Evolutionary conservation across 2,329 filamentous ascomycete genomes (phyloP), one percentile per base, ranked within the genome.

Genomic region (Karstenula rhodostoma): DNA sequence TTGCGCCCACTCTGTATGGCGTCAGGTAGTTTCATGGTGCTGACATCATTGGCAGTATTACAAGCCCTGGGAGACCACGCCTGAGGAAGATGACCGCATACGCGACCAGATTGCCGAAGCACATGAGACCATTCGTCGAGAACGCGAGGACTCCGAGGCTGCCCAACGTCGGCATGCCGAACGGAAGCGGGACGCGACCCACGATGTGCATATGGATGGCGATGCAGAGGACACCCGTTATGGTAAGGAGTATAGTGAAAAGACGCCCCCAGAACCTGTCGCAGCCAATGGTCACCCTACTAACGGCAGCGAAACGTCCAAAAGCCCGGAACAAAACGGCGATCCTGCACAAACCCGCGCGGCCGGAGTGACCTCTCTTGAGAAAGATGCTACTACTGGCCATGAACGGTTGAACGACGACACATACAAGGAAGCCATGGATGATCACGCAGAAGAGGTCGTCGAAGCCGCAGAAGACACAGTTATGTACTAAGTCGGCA

Each of bases 401-500:
- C 65, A 68, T 60, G 58, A 82, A 78, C 50, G 60, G 25, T 58
- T 58, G 27, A 60, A 62, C 56, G 72, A 73, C 57, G 77, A 78
- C 64, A 67, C 72, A 63, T 74, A 78, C 71, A 80, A 79, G 72
- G 71, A 83, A 46, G 82, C 60, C 74, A 85, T 67, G 85, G 90
- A 94, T 70, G 89, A 93, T 63, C 85, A 86, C 53, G 90, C 88
- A 56, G 91, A 94, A 71, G 89, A 94, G 58, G 84, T 96, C 66
- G 88, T 95, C 56, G 91, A 93, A 77, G 91, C 90, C 57, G 92
- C 93, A 61, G 93, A 97, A 80, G 93, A 97, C 72, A 93, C 90
- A 69, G 92, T 97, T 56, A 94, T 96, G 61, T 97, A 97, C 81
- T 97, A 81, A 85, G 62, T 37, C 44, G 44, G 56, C 27, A 43